Percentiles rank a stretch among this genome's conserved stretches.
These are phyloP conservation scores for Cercospora beticola DNA, from an alignment of 2,329 filamentous ascomycete species.

Conservation along the genomic window DNA sequence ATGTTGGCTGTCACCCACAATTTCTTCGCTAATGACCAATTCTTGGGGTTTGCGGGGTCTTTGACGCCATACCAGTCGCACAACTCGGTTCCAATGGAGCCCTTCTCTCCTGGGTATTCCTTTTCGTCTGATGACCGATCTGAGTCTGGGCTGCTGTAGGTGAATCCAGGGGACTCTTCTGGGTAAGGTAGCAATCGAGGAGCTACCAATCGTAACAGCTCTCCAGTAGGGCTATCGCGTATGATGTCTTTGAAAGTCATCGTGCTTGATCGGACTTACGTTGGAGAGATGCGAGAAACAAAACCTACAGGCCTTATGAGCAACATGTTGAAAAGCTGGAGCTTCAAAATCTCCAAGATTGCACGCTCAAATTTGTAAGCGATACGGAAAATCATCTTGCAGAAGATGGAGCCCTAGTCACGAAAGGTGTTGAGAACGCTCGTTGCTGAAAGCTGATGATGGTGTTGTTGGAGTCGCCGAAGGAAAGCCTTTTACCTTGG, in stretches of 20 bases:
- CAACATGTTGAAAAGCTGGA: not conserved
- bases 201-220: not conserved
- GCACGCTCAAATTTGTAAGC: not conserved
- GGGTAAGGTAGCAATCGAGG: not conserved
- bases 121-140: not conserved
- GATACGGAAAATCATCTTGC: not conserved
- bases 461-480: not conserved
- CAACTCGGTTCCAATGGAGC: not conserved
- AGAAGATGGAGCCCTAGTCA: not conserved
- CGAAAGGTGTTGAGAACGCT: not conserved
- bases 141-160: not conserved
- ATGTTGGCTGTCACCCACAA: not conserved
- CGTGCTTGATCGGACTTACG: not conserved
- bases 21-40: not conserved
- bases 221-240: not conserved
- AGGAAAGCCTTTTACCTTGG: not conserved
- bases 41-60: not conserved
- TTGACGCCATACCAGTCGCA: not conserved
- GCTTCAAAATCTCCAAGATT: not conserved
- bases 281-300: not conserved
- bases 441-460: not conserved
- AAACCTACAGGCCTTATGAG: not conserved
- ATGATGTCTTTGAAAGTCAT: not conserved
- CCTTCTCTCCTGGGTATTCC: not conserved
- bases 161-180: not conserved